Evolutionary conservation across 2,329 filamentous ascomycete species (phyloP), one percentile per base, ranked within the genome.

Genomic region (Chaetothyriales sp.): DNA sequence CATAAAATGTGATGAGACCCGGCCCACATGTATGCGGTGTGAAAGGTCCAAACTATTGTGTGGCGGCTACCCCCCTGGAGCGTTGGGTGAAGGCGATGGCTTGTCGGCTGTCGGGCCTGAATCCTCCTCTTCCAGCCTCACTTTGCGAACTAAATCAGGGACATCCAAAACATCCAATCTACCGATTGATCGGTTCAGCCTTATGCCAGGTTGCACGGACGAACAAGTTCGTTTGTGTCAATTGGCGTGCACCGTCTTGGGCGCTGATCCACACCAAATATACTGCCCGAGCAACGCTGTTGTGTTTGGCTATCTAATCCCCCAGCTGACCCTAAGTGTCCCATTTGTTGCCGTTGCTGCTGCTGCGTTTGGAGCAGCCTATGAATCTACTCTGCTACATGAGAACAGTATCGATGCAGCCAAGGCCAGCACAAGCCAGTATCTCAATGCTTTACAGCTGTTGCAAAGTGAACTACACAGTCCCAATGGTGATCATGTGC

Each of bases 1-100:
- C 25, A 48, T 48, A 2, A 48, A 48, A 19, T 48, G 47, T 42
- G 47, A 48, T 42, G 47, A 48, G 47, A 19, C 47, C n/a, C 18
- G 19, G 3, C 47, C 47, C 18, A 2, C 25, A 6, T 48, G 47
- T 19, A 9, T 20, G 18, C 22, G 47, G 10, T 48, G 47, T 22
- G 3, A 19, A n/a, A 18, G 26, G 18, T 36, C 47, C 18, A 3
- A 48, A 28, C 4, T 19, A n/a, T n/a, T 39, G n/a, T 48, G 47
- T 48, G 22, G 3, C 5, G 47, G 47, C 22, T 42, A 48, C 39
- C 8, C 47, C 10, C 28, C 28, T 32, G 28, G 28, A 10, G 10
- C 10, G 28, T 10, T 32, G 28, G 10, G 28, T 32, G 28, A 2
- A 32, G 28, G 10, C 2, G 28, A 12, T 2, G 10, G 10, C 28